phyloP scores from a whole-genome alignment of 768 basidiomycete genomes.

The Collybia sordida region DNA sequence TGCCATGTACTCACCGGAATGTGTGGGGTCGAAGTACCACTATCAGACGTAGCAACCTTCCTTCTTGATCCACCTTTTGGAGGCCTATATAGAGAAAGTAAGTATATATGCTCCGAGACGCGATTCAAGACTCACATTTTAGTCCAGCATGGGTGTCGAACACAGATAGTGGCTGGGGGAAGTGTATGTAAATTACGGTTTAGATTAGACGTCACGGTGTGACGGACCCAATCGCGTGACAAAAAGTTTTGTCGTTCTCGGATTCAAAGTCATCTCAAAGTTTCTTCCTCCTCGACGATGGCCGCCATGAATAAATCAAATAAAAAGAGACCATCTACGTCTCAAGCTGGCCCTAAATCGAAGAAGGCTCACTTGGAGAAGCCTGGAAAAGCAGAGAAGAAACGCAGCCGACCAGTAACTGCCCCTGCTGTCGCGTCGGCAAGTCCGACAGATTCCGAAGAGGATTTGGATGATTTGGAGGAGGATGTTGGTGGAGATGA shows the following conservation, averaged over 20 bases:
- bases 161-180: no score
- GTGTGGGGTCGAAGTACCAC: conserved; percentile 42
- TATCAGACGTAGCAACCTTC: conserved; percentile 39
- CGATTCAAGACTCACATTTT: no score
- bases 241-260: no score
- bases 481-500: conserved; percentile 23
- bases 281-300: conserved; percentile 18
- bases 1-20: conserved; percentile 31
- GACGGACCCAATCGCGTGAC: no score
- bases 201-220: no score
- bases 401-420: conserved; percentile 62
- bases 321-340: conserved; percentile 51
- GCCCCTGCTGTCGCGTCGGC: conserved; percentile 29
- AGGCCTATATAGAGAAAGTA: conserved; percentile 35
- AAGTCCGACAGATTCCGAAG: conserved; percentile 38
- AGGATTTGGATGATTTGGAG: conserved; percentile 35
- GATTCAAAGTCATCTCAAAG: no score
- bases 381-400: conserved; percentile 13
- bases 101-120: neutral
- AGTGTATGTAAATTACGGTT: no score
- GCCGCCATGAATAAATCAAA: conserved; percentile 36
- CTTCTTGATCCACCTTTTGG: conserved; percentile 42
- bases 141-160: no score
- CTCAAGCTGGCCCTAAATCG: conserved; percentile 44
- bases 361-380: conserved; percentile 56